phyloP scores from a whole-genome alignment of 805 yeast genomes.

The Saccharomyces eubayanus region DNA sequence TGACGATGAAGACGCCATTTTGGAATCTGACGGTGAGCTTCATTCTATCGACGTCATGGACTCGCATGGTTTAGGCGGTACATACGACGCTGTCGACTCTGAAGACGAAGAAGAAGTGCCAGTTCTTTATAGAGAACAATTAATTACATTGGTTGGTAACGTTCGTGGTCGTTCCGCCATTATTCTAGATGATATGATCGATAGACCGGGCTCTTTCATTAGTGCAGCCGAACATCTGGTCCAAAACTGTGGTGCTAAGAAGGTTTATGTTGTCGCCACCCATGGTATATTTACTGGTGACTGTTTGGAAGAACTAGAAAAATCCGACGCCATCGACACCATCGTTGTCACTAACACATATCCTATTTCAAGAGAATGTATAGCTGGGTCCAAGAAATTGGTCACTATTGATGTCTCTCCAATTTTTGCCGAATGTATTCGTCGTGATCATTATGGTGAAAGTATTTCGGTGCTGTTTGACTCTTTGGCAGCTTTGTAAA shows the following conservation, averaged over 20 bases:
- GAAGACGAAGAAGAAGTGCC: constrained; percentile 63
- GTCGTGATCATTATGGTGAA: constrained; percentile 98
- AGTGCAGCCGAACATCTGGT: constrained; percentile 98
- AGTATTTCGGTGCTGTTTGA: constrained; percentile 89
- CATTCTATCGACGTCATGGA: constrained; percentile 16
- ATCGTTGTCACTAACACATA: constrained; percentile 94
- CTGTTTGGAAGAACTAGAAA: constrained; percentile 71
- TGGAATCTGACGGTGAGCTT: constrained; percentile 28
- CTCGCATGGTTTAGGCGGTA: constrained; percentile 66
- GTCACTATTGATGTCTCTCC: constrained; percentile 88
- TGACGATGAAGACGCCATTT: constrained; percentile 21
- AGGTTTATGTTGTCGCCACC: constrained; percentile 85
- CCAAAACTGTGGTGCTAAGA: constrained; percentile 90
- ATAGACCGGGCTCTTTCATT: constrained; percentile 85
- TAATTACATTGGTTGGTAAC: constrained; percentile 94
- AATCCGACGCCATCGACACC: constrained; percentile 76
- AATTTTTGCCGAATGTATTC: constrained; percentile 93
- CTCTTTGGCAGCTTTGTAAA: constrained; percentile 46
- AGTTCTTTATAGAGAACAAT: constrained; percentile 49
- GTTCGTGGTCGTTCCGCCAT: constrained; percentile 88
- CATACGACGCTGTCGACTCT: constrained; percentile 74
- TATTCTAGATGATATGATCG: constrained; percentile 94
- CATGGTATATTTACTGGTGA: constrained; percentile 91
- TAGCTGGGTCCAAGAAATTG: constrained; percentile 56
- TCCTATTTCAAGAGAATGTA: constrained; percentile 65